A percentile compares a stretch with the other conserved stretches of the same genome.
Evolutionary conservation across 306 rosid species (phyloP).

Genomic region (Chamaecrista fasciculata): DNA sequence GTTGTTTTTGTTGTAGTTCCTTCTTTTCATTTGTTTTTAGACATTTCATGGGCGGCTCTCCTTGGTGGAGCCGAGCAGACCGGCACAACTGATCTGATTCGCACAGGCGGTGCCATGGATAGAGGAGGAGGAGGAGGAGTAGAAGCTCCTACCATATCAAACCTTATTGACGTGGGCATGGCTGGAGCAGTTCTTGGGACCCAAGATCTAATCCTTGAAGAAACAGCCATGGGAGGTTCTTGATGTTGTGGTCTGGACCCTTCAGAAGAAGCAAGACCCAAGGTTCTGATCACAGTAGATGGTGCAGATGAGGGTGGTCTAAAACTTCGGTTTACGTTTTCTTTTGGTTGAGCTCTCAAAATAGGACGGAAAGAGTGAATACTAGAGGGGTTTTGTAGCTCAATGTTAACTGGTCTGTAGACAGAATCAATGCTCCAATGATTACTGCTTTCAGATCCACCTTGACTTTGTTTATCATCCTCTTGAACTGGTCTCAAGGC

Average conservation of each 20-base stretch:
- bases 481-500: slow-evolving; percentile 34
- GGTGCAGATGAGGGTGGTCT: slow-evolving; percentile 41
- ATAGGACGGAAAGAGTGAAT: slow-evolving; percentile 27
- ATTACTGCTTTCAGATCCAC: slow-evolving; percentile 30
- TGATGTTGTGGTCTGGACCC: slow-evolving; percentile 39
- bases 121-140: slow-evolving; percentile 39
- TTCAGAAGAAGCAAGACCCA: slow-evolving; percentile 34
- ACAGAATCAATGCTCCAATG: slow-evolving; percentile 33
- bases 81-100: slow-evolving; percentile 76
- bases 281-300: slow-evolving; percentile 47
- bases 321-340: slow-evolving; percentile 40
- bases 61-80: slow-evolving; percentile 87
- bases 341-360: slow-evolving; percentile 35
- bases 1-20: slow-evolving; percentile 30
- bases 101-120: slow-evolving; percentile 70
- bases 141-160: slow-evolving; percentile 40
- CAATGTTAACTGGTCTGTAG: slow-evolving; percentile 33
- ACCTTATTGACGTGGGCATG: slow-evolving; percentile 33
- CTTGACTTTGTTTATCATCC: slow-evolving; percentile 40
- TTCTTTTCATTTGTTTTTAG: slow-evolving; percentile 35
- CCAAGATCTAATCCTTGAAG: slow-evolving; percentile 51
- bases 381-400: slow-evolving; percentile 37
- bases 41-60: slow-evolving; percentile 34
- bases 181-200: slow-evolving; percentile 37
- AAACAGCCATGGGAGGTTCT: slow-evolving; percentile 35